Percentiles rank a stretch among this genome's conserved stretches.
phyloP scores from a whole-genome alignment of 164 flowering plant species.

The Chimonanthus salicifolius region DNA sequence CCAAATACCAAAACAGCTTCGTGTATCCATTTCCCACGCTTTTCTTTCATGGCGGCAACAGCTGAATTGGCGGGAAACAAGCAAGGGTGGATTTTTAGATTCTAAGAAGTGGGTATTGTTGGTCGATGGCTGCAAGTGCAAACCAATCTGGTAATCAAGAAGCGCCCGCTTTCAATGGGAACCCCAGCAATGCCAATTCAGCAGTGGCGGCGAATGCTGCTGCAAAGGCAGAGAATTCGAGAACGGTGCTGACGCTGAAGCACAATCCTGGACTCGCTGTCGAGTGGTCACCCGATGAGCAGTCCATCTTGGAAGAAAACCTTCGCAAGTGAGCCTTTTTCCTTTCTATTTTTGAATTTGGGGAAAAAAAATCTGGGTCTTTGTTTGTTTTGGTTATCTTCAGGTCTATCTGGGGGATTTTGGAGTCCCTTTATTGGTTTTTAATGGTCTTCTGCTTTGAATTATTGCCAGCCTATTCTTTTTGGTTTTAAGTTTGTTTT shows the following conservation, averaged over 20 bases:
- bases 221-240: constrained; percentile 18
- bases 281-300: constrained; percentile 61
- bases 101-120: constrained; percentile 9
- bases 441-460: not conserved
- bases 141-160: constrained; percentile 50
- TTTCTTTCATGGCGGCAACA: constrained; percentile 7
- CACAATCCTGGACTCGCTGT: constrained; percentile 50
- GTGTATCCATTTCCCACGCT: not conserved
- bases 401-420: not conserved
- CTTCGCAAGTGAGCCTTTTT: constrained; percentile 36
- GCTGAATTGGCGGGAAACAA: constrained; percentile 23
- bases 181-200: constrained; percentile 22
- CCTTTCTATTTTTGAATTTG: not conserved
- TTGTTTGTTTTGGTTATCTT: not conserved
- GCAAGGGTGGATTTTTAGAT: not conserved
- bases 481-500: no score
- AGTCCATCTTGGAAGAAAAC: constrained; percentile 45
- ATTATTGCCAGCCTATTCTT: not conserved
- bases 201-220: constrained; percentile 3
- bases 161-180: constrained; percentile 25
- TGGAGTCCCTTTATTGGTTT: not conserved
- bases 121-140: constrained; percentile 42
- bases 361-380: not conserved
- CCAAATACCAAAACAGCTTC: not conserved
- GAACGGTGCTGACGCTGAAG: constrained; percentile 27